Percentiles rank a stretch among this genome's conserved stretches.
phyloP scores from a whole-genome alignment of 768 basidiomycete genomes.

The Melanogaster broomeanus region DNA sequence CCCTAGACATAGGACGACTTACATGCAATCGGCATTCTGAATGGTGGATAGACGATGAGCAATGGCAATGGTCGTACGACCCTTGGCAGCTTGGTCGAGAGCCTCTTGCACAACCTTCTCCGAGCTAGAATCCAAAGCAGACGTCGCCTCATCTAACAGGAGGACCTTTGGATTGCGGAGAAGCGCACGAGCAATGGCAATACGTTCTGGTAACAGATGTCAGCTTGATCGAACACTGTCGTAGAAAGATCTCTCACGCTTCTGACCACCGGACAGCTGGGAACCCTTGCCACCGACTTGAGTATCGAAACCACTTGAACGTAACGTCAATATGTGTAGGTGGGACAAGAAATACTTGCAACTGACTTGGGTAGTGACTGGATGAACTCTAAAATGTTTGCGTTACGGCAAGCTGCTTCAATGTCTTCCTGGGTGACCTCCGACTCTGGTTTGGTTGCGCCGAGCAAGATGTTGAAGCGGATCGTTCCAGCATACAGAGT shows the following conservation, averaged over 20 bases:
- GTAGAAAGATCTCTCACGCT: constrained; percentile 51
- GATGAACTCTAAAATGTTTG: constrained; percentile 93
- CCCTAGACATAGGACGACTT: constrained; percentile 27
- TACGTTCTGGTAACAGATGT: constrained; percentile 45
- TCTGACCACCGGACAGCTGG: constrained; percentile 87
- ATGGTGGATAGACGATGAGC: constrained; percentile 94
- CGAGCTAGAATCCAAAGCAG: constrained; percentile 86
- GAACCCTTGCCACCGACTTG: constrained; percentile 90
- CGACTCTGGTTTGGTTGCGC: constrained; percentile 71
- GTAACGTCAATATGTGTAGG: constrained; percentile 9
- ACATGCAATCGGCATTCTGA: constrained; percentile 90
- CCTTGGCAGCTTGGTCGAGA: constrained; percentile 88
- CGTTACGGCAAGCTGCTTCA: constrained; percentile 82
- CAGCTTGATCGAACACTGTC: neutral
- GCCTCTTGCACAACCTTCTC: constrained; percentile 96
- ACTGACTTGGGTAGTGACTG: constrained; percentile 76
- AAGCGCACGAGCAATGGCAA: constrained; percentile 91
- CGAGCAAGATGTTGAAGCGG: constrained; percentile 89
- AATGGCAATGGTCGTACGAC: constrained; percentile 92
- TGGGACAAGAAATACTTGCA: neutral
- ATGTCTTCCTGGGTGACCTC: constrained; percentile 89
- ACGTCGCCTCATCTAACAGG: constrained; percentile 87
- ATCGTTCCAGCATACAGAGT: constrained; percentile 90
- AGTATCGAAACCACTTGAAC: constrained; percentile 80
- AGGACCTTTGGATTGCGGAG: constrained; percentile 89